These are phyloP conservation scores for Fraxinus platypoda DNA, from an alignment of 305 asterid species.

Conservation along the genomic window DNA sequence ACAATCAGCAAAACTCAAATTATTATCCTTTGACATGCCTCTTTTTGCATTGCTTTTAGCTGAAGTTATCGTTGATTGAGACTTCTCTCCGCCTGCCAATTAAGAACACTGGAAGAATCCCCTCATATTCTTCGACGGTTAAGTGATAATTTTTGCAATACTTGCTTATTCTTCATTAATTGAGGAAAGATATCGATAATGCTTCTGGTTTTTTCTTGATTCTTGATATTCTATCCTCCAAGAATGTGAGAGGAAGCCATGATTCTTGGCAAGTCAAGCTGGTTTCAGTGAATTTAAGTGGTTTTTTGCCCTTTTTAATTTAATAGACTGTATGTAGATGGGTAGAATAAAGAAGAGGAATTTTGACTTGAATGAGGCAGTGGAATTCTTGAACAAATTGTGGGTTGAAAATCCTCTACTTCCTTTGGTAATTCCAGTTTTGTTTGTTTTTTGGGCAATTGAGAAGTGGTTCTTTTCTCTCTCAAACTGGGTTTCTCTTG, in stretches of 20 bases:
- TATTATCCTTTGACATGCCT: background rate
- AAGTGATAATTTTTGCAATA: background rate
- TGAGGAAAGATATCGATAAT: constrained; percentile 18
- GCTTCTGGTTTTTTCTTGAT: constrained; percentile 20
- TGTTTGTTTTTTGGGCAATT: constrained; percentile 66
- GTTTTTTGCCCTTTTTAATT: background rate
- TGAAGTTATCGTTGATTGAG: background rate
- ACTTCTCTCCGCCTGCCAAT: background rate
- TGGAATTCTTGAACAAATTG: constrained; percentile 54
- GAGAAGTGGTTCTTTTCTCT: constrained; percentile 87
- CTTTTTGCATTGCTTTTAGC: background rate
- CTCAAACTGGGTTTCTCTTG: constrained; percentile 88
- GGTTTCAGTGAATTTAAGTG: constrained; percentile 7
- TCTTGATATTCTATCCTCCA: background rate
- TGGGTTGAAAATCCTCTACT: constrained; percentile 69
- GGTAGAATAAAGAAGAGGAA: constrained; percentile 55
- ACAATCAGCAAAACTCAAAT: background rate
- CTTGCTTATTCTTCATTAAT: background rate
- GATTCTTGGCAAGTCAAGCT: constrained; percentile 12
- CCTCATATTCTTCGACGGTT: background rate
- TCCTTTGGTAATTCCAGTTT: constrained; percentile 56
- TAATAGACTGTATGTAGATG: constrained; percentile 26
- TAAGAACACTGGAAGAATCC: background rate
- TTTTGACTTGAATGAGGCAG: constrained; percentile 45
- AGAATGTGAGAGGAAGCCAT: background rate